Conservation (phyloP, 345 rosid species). For the Arabidopsis arenosa region DNA sequence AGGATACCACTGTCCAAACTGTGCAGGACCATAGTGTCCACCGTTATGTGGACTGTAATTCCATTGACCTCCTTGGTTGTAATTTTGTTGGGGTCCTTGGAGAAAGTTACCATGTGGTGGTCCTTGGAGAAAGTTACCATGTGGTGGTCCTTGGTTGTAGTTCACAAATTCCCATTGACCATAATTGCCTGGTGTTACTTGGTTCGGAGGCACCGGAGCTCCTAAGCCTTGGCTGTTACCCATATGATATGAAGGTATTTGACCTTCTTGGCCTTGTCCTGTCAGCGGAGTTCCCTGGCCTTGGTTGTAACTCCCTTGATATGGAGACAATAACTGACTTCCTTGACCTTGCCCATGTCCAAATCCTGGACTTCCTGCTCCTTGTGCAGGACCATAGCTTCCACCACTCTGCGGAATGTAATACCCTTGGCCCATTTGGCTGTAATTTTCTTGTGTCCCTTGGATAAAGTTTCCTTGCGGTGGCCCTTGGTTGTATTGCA, state of each 20-base stretch:
- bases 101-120: slow-evolving; percentile 36
- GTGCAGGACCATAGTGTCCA: slow-evolving; percentile 31
- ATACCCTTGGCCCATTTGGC: slow-evolving; percentile 47
- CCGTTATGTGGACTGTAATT: slow-evolving; percentile 36
- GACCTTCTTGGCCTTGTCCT: slow-evolving; percentile 47
- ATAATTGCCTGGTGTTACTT: slow-evolving; percentile 44
- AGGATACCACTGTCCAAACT: slow-evolving; percentile 30
- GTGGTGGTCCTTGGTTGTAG: slow-evolving; percentile 44
- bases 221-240: slow-evolving; percentile 55
- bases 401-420: slow-evolving; percentile 34
- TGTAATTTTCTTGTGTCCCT: slow-evolving; percentile 44
- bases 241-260: slow-evolving; percentile 48
- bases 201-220: slow-evolving; percentile 44
- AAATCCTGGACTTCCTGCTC: slow-evolving; percentile 26
- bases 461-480: slow-evolving; percentile 17
- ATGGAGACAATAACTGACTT: slow-evolving; percentile 34
- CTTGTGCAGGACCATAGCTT: slow-evolving; percentile 19
- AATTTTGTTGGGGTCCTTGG: slow-evolving; percentile 43
- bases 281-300: not conserved
- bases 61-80: slow-evolving; percentile 48
- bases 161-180: slow-evolving; percentile 48
- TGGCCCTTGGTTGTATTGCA: slow-evolving; percentile 42
- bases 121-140: slow-evolving; percentile 36
- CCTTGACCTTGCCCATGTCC: slow-evolving; percentile 39
- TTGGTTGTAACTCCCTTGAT: slow-evolving; percentile 47